Evolutionary conservation across 192 early-diverging fungal species (phyloP), one percentile per base, ranked within the genome.

Genomic region (Lobosporangium transversale): DNA sequence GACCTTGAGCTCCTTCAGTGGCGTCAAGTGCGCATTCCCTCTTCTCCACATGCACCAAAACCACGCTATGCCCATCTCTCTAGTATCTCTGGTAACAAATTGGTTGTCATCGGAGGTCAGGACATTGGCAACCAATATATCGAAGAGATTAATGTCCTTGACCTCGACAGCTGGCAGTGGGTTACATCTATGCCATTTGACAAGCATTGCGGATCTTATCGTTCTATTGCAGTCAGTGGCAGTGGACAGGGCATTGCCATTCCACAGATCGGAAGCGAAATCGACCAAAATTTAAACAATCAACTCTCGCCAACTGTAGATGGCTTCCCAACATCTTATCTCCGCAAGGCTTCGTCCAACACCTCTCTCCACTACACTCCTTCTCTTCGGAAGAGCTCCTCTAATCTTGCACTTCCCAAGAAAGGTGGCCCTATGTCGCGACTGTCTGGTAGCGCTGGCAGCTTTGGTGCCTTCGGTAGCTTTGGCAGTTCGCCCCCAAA

Each of bases 11-110:
- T 83, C 8, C 87, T 90, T 24, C 80, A 80, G n/a, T 94, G 92
- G 92, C 81, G 83, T 29, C 52, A 79, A 43, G 82, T 85, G 31
- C 66, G 55, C 2, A 85, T 82, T 45, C 58, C 65, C 7, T 73
- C 80, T 12, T 86, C 85, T 1, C 30, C 80, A n/a, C 80, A 78
- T 35, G 53, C 82, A 11, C 90, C 92, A 30, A 82, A 87, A 62
- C 86, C 92, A 27, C 81, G 92, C 20, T 94, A 94, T 70, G 92
- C 92, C 8, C 92, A 94, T 58, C 71, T 94, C 30, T 86, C 89
- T n/a, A 84, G 88, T 21, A 79, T 94, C 5, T 87, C 86, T 35
- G 85, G 83, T 35, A 86, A 86, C 58, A 80, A 83, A 35, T 69
- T 94, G 26, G 82, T 92, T 4, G 74, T 92, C 3, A 82, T 94